Percentiles rank a stretch among this genome's conserved stretches.
Evolutionary conservation across 768 basidiomycete genomes (phyloP).

Genomic region (Boletus pseudo-olivaceus): DNA sequence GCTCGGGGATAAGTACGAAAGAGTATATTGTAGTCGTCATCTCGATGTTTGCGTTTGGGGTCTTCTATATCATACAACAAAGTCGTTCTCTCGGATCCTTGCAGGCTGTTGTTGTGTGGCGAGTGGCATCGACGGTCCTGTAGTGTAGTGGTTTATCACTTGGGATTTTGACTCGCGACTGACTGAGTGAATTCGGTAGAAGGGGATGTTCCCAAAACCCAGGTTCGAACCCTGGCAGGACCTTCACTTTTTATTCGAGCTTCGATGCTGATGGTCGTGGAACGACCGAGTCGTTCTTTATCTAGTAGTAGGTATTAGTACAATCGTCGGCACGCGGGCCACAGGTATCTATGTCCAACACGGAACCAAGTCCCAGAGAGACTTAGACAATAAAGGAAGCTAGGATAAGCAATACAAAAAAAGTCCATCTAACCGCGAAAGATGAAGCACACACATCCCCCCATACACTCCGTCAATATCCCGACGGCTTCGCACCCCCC

Average conservation of each 20-base stretch:
- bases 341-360: neutral
- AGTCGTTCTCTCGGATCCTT: neutral
- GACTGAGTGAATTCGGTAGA: no score
- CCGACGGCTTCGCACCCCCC: conserved; percentile 66
- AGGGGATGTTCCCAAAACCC: conserved; percentile 18
- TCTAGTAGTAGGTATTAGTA: no score
- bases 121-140: conserved; percentile 5
- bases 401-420: neutral
- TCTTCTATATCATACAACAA: no score
- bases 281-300: no score
- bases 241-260: conserved; percentile 9
- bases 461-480: conserved; percentile 43
- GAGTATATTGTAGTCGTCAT: neutral
- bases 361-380: neutral
- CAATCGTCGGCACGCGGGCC: no score
- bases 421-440: neutral
- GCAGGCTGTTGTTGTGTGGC: neutral
- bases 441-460: neutral
- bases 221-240: conserved; percentile 27
- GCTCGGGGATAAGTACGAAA: conserved; percentile 37
- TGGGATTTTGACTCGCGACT: conserved; percentile 20
- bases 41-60: neutral
- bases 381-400: neutral
- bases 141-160: conserved; percentile 29
- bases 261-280: no score